These are phyloP conservation scores for Apiospora malaysiana DNA, from an alignment of 2,329 filamentous ascomycete genomes.

Conservation along the genomic window DNA sequence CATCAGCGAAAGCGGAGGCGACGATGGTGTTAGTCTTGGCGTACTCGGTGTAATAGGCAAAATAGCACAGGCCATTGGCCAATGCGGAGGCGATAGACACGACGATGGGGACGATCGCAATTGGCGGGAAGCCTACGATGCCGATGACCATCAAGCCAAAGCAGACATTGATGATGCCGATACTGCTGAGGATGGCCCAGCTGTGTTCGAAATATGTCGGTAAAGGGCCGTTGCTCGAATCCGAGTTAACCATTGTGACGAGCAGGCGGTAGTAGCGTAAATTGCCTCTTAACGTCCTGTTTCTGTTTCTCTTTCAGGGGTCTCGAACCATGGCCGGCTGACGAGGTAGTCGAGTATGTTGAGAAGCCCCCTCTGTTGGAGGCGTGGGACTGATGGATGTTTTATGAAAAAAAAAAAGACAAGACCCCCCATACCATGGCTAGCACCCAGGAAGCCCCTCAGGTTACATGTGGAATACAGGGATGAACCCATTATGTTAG, in stretches of 20 bases:
- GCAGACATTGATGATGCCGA: conserved; percentile 47
- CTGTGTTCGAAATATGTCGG: conserved; percentile 48
- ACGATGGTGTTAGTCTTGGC: conserved; percentile 35
- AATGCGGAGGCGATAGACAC: conserved; percentile 45
- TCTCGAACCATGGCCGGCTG: background rate
- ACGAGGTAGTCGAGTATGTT: background rate
- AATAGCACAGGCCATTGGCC: conserved; percentile 51
- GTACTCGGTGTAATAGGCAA: conserved; percentile 45
- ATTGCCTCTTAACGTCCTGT: background rate
- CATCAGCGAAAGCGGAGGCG: conserved; percentile 47
- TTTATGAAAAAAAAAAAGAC: background rate
- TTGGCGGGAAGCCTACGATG: conserved; percentile 46
- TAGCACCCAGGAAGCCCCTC: background rate
- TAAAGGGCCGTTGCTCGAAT: background rate
- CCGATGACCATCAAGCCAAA: conserved; percentile 46
- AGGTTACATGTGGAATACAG: background rate
- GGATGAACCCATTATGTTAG: background rate
- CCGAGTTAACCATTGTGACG: background rate
- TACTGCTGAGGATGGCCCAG: conserved; percentile 52
- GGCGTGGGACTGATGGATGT: background rate
- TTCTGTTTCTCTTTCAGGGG: background rate
- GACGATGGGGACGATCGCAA: conserved; percentile 47
- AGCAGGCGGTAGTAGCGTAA: background rate
- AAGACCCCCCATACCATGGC: background rate
- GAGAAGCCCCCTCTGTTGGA: background rate